Evolutionary conservation across 805 yeast species (phyloP).

Genomic region (Debaryomyces maramus): DNA sequence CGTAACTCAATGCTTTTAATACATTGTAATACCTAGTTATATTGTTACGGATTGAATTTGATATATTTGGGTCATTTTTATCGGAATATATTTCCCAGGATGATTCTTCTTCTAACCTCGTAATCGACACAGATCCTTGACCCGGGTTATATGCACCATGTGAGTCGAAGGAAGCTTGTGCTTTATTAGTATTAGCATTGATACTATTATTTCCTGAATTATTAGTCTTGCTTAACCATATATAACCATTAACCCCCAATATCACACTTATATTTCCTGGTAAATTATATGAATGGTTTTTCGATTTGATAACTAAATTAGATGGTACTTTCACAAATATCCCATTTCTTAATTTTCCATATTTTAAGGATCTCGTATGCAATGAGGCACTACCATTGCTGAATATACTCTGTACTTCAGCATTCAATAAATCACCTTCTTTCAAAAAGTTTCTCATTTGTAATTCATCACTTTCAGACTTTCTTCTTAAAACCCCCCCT

Average conservation of each 20-base stretch:
- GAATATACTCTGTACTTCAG: constrained; percentile 90
- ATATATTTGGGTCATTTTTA: constrained; percentile 68
- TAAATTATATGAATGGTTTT: constrained; percentile 82
- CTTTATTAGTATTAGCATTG: constrained; percentile 24
- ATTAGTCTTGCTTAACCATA: constrained; percentile 82
- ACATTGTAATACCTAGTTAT: constrained; percentile 87
- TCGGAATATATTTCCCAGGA: constrained; percentile 96
- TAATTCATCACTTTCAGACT: constrained; percentile 91
- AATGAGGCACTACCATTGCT: constrained; percentile 90
- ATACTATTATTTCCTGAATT: constrained; percentile 14
- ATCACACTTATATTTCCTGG: constrained; percentile 93
- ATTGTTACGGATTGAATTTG: constrained; percentile 60
- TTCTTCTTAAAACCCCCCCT: constrained; percentile 93
- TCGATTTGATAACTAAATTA: constrained; percentile 77
- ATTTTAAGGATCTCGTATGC: constrained; percentile 92
- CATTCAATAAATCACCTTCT: constrained; percentile 94
- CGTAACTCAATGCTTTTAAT: constrained; percentile 73
- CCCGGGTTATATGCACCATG: constrained; percentile 51
- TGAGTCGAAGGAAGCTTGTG: constrained; percentile 41
- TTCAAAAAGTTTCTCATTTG: constrained; percentile 93
- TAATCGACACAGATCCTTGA: constrained; percentile 64
- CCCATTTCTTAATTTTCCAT: constrained; percentile 94
- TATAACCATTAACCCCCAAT: constrained; percentile 90
- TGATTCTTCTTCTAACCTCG: constrained; percentile 87
- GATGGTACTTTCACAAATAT: constrained; percentile 78